Conservation (phyloP, 2,329 filamentous ascomycete genomes). For the Neonectria sp. region DNA sequence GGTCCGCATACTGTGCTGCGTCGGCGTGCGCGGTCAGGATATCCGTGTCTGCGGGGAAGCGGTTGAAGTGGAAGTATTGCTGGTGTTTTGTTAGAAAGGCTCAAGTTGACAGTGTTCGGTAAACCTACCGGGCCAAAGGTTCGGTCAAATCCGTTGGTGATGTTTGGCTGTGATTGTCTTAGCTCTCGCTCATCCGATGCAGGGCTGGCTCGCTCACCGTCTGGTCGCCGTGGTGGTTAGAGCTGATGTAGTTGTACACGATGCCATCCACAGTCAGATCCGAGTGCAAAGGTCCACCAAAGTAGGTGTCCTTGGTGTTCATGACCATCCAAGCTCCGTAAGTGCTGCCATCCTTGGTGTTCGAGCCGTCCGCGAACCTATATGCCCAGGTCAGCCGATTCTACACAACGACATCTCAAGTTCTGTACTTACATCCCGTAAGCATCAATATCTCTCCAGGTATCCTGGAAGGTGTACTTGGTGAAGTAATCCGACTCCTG, state of each 20-base stretch:
- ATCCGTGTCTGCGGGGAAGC: constrained; percentile 61
- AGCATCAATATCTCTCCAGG: constrained; percentile 70
- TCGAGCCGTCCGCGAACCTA: constrained; percentile 54
- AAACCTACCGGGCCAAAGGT: constrained; percentile 70
- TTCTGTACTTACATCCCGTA: constrained; percentile 62
- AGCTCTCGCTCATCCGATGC: not conserved
- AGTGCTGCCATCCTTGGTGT: constrained; percentile 64
- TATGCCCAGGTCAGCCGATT: constrained; percentile 16
- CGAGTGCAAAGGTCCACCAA: constrained; percentile 73
- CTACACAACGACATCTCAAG: not conserved
- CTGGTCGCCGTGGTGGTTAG: constrained; percentile 74
- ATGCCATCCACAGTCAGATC: constrained; percentile 76
- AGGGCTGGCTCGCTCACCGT: constrained; percentile 49
- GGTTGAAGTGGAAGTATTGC: constrained; percentile 75
- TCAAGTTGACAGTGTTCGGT: not conserved
- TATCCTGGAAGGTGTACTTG: constrained; percentile 74
- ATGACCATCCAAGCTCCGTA: constrained; percentile 76
- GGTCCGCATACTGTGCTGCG: constrained; percentile 65
- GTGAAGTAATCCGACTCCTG: constrained; percentile 75
- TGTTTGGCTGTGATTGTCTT: constrained; percentile 63
- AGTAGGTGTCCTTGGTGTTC: constrained; percentile 76
- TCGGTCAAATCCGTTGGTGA: constrained; percentile 75
- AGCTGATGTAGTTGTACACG: constrained; percentile 75
- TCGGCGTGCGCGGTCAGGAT: constrained; percentile 67
- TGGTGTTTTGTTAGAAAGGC: constrained; percentile 24